phyloP scores from a whole-genome alignment of 1,284 basidiomycete species.

The Sphaerobolus stellatus region DNA sequence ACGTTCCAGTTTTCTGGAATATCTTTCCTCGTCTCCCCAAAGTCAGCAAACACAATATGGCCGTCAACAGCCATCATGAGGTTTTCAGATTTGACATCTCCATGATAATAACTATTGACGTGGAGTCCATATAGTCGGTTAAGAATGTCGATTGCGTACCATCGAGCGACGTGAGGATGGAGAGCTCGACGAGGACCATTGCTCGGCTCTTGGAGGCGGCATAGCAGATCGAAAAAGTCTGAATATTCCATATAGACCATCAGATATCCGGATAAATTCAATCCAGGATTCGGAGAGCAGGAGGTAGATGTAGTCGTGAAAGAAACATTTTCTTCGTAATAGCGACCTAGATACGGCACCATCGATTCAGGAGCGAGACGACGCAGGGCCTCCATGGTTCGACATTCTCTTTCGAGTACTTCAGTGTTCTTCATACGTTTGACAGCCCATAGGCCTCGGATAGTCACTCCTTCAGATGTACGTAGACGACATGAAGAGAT shows the following conservation, averaged over 20 bases:
- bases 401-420: no score
- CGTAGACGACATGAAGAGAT: no score
- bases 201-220: not conserved
- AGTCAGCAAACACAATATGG: not conserved
- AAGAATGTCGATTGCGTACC: constrained; percentile 1
- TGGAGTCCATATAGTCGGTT: not conserved
- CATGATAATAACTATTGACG: not conserved
- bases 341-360: not conserved
- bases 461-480: no score
- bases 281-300: not conserved
- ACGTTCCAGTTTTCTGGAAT: not conserved
- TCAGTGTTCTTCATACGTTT: no score
- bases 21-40: constrained; percentile 1
- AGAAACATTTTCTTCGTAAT: not conserved
- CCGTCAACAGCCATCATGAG: not conserved
- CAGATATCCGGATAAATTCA: not conserved
- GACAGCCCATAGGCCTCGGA: no score
- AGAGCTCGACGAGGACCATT: not conserved
- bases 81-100: constrained; percentile 3
- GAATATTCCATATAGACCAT: not conserved
- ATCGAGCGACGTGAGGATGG: not conserved
- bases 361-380: not conserved
- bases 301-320: not conserved
- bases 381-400: no score
- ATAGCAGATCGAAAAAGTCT: not conserved